phyloP scores from a whole-genome alignment of 2,329 filamentous ascomycete species.

The Raffaelea arxii region DNA sequence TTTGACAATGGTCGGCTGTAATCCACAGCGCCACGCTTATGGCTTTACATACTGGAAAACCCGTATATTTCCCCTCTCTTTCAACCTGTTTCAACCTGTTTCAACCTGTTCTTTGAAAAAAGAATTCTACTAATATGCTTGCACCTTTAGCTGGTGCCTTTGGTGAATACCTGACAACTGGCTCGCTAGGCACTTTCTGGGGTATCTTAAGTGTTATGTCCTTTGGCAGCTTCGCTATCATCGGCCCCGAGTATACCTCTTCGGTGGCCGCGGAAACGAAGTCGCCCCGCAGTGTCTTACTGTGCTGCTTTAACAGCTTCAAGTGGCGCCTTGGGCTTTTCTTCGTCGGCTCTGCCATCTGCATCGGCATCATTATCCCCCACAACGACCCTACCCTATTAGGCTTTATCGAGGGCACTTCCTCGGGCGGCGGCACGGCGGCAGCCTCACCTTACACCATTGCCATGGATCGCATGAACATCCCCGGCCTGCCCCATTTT shows the following conservation, averaged over 20 bases:
- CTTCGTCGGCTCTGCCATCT: slow-evolving; percentile 57
- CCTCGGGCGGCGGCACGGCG: slow-evolving; percentile 37
- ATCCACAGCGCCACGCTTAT: not conserved
- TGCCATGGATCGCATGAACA: slow-evolving; percentile 46
- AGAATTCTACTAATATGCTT: slow-evolving; percentile 27
- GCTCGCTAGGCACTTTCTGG: slow-evolving; percentile 38
- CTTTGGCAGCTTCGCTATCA: slow-evolving; percentile 41
- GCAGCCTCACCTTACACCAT: slow-evolving; percentile 46
- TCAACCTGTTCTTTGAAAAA: too few species aligned
- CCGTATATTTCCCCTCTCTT: slow-evolving; percentile 31
- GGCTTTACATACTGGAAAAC: slow-evolving; percentile 13
- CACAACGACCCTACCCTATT: slow-evolving; percentile 45
- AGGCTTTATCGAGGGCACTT: slow-evolving; percentile 28
- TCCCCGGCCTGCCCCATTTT: slow-evolving; percentile 44
- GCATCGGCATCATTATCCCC: slow-evolving; percentile 51
- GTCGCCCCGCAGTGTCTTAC: slow-evolving; percentile 47
- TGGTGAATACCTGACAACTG: slow-evolving; percentile 38
- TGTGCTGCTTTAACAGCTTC: slow-evolving; percentile 54
- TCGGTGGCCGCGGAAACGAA: slow-evolving; percentile 42
- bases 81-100: slow-evolving; percentile 33
- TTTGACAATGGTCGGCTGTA: slow-evolving; percentile 32
- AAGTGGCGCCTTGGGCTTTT: slow-evolving; percentile 57
- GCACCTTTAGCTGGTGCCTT: slow-evolving; percentile 13
- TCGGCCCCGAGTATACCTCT: slow-evolving; percentile 33
- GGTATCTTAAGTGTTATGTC: slow-evolving; percentile 57